A percentile compares a stretch with the other conserved stretches of the same genome.
phyloP scores from a whole-genome alignment of 2,329 filamentous ascomycete genomes.

The Dactylellina sp. region DNA sequence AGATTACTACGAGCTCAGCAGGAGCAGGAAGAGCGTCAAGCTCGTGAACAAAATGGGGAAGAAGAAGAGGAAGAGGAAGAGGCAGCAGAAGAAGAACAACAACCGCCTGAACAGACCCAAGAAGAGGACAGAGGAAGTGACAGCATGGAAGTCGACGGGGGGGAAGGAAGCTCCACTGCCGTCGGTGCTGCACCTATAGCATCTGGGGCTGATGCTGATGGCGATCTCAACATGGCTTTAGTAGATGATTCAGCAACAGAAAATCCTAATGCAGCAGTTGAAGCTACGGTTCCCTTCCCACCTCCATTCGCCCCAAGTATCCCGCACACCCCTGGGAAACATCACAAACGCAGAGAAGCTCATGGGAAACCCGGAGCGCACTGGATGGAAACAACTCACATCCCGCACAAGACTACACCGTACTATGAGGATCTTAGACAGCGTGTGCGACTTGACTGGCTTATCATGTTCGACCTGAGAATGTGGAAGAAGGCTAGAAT shows the following conservation, averaged over 20 bases:
- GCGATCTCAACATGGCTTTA: conserved; percentile 66
- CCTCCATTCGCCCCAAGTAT: conserved; percentile 68
- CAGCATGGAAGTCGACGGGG: conserved; percentile 63
- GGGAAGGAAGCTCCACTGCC: conserved; percentile 61
- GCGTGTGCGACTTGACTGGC: conserved; percentile 89
- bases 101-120: conserved; percentile 61
- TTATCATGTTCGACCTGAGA: conserved; percentile 91
- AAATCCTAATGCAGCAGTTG: conserved; percentile 59
- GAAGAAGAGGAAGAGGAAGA: conserved; percentile 59
- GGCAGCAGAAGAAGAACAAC: conserved; percentile 62
- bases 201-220: conserved; percentile 65
- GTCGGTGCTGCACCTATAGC: conserved; percentile 62
- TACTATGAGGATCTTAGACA: conserved; percentile 88
- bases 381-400: conserved; percentile 87
- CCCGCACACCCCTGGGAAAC: conserved; percentile 79
- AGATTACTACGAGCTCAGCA: conserved; percentile 61
- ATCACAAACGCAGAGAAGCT: conserved; percentile 68
- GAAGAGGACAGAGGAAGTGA: conserved; percentile 62
- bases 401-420: conserved; percentile 71
- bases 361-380: conserved; percentile 69
- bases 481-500: conserved; percentile 97
- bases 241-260: conserved; percentile 62
- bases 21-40: conserved; percentile 59
- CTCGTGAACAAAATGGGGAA: conserved; percentile 56
- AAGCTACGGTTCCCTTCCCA: conserved; percentile 69